Percentiles rank a stretch among this genome's conserved stretches.
These are phyloP conservation scores for Claviceps fusiformis DNA, from an alignment of 2,329 filamentous ascomycete genomes.

Conservation along the genomic window DNA sequence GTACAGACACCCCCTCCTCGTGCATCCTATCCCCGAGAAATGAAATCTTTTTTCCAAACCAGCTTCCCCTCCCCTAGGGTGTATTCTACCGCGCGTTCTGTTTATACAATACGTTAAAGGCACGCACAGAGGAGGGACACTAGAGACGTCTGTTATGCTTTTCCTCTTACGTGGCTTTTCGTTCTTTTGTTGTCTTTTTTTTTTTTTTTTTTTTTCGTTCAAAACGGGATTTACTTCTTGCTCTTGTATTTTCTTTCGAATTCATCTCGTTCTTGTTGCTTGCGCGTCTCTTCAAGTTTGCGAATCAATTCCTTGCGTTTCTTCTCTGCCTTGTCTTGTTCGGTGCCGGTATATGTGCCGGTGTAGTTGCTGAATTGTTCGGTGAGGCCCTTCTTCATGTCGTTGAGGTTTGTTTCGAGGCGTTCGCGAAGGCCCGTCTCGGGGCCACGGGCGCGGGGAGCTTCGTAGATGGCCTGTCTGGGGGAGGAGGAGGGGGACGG, in stretches of 20 bases:
- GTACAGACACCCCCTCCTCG: background rate
- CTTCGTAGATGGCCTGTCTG: conserved; percentile 18
- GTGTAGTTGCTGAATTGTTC: conserved; percentile 21
- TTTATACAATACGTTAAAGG: background rate
- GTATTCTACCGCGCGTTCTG: background rate
- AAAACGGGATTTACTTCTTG: conserved; percentile 6
- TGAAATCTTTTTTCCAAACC: background rate
- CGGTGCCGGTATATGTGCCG: conserved; percentile 18
- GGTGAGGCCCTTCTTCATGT: conserved; percentile 24
- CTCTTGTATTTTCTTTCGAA: conserved; percentile 29
- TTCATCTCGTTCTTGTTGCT: conserved; percentile 22
- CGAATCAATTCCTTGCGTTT: conserved; percentile 20
- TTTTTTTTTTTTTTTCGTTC: background rate
- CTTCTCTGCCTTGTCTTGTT: conserved; percentile 21
- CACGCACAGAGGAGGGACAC: too few species aligned
- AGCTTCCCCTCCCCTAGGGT: too few species aligned
- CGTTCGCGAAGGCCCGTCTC: conserved; percentile 17
- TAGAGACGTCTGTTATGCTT: too few species aligned
- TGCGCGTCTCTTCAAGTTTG: conserved; percentile 22
- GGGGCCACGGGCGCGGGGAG: conserved; percentile 9
- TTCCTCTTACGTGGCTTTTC: too few species aligned
- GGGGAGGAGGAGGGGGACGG: conserved; percentile 3
- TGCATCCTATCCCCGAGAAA: background rate
- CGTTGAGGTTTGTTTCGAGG: conserved; percentile 19
- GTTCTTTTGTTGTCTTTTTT: background rate